Percentiles rank a stretch among this genome's conserved stretches.
Evolutionary conservation across 2,329 filamentous ascomycete genomes (phyloP).

Genomic region (Penicillium sp.): DNA sequence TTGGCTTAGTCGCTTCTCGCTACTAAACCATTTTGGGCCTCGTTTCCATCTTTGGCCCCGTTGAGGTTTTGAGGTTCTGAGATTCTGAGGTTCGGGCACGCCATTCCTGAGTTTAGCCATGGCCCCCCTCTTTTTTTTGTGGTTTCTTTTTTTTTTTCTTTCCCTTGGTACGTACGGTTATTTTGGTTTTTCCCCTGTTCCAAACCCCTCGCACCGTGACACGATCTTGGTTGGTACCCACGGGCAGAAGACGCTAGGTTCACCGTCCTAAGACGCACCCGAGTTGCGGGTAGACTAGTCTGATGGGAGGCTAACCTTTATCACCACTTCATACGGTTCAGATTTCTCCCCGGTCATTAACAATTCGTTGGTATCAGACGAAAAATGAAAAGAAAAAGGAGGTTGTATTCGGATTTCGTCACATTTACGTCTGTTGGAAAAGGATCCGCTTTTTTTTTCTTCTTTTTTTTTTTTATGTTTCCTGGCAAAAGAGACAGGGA

Average conservation of each 20-base stretch:
- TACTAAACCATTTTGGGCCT: conserved; percentile 5
- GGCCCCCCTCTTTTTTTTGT: conserved; percentile 11
- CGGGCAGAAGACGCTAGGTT: conserved; percentile 35
- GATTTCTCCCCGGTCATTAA: neutral
- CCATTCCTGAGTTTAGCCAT: conserved; percentile 26
- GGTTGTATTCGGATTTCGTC: neutral
- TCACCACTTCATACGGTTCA: neutral
- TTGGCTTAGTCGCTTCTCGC: conserved; percentile 27
- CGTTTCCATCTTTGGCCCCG: conserved; percentile 10
- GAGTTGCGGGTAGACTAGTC: conserved; percentile 38
- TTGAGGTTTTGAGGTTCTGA: conserved; percentile 2
- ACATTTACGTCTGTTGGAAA: conserved; percentile 1
- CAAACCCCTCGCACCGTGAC: conserved; percentile 19
- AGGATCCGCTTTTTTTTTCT: neutral
- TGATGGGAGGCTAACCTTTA: conserved; percentile 22
- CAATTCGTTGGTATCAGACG: neutral
- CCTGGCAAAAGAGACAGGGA: neutral
- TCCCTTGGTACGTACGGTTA: neutral
- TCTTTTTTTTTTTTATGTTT: neutral
- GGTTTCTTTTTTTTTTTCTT: neutral
- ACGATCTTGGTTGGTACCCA: conserved; percentile 34
- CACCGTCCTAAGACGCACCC: conserved; percentile 28
- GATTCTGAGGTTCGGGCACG: conserved; percentile 34
- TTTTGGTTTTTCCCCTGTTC: conserved; percentile 9
- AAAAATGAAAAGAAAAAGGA: neutral